phyloP scores from a whole-genome alignment of 2,329 filamentous ascomycete genomes.

The Colletotrichum acutatum region DNA sequence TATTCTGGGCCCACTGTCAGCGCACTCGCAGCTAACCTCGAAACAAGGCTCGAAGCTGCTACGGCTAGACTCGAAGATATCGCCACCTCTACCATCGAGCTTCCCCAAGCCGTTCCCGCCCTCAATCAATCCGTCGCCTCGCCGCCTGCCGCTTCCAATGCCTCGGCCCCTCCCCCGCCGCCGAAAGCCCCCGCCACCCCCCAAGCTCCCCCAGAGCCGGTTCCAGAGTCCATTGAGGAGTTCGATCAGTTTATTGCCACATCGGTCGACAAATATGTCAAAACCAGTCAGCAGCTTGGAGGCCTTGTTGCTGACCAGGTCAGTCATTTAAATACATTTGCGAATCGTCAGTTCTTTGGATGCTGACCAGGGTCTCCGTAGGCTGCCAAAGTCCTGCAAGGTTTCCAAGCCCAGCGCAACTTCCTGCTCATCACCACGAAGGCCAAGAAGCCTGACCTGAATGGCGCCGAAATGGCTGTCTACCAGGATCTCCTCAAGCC shows the following conservation, averaged over 20 bases:
- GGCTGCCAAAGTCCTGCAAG: constrained; percentile 65
- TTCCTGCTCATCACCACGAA: constrained; percentile 91
- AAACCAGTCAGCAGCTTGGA: constrained; percentile 81
- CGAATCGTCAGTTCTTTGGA: not conserved
- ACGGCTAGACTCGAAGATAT: constrained; percentile 97
- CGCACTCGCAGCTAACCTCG: constrained; percentile 54
- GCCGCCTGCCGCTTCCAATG: constrained; percentile 43
- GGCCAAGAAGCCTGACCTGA: constrained; percentile 88
- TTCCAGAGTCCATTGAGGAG: constrained; percentile 85
- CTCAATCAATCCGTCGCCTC: constrained; percentile 53
- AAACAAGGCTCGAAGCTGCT: constrained; percentile 89
- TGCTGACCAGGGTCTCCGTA: constrained; percentile 37
- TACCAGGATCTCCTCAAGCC: constrained; percentile 86
- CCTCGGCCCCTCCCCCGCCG: constrained; percentile 48
- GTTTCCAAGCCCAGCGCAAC: constrained; percentile 86
- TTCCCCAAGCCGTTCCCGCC: constrained; percentile 62
- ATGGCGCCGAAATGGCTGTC: constrained; percentile 66
- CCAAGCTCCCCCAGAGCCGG: constrained; percentile 62
- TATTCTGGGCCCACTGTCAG: not conserved
- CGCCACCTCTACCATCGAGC: constrained; percentile 77
- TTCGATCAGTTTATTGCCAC: constrained; percentile 83
- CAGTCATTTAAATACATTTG: constrained; percentile 39
- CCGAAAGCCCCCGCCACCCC: constrained; percentile 49
- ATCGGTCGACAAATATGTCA: constrained; percentile 81
- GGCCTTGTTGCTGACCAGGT: constrained; percentile 85